Evolutionary conservation across 2,329 filamentous ascomycete genomes (phyloP).

Genomic region (Aschersonia sp.): DNA sequence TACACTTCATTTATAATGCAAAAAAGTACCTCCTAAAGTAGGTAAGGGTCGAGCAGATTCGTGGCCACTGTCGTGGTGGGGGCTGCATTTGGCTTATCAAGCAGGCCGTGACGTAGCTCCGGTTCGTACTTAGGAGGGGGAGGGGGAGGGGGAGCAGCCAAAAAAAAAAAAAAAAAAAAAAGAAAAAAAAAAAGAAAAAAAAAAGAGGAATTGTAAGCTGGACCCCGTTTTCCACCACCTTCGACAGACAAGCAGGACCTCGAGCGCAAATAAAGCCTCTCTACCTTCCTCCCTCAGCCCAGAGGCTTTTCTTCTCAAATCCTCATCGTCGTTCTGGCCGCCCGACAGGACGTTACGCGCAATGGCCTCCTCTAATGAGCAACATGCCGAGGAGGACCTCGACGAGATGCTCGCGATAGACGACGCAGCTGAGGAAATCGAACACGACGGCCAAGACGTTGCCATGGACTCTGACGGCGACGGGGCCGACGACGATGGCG

Average conservation of each 20-base stretch:
- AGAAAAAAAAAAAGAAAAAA: constrained; percentile 2
- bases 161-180: constrained; percentile 2
- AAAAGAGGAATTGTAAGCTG: not conserved
- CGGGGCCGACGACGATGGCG: not conserved
- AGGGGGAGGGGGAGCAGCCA: not conserved
- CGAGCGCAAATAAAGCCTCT: not conserved
- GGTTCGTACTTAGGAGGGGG: no score
- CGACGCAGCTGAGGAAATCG: constrained; percentile 37
- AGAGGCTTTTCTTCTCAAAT: no score
- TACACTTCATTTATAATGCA: no score
- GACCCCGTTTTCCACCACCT: not conserved
- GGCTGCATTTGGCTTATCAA: constrained; percentile 5
- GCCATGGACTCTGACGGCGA: constrained; percentile 62
- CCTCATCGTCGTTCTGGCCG: no score
- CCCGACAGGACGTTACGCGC: not conserved
- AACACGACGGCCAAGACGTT: constrained; percentile 46
- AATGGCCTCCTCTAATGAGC: constrained; percentile 16
- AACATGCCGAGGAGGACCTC: constrained; percentile 6
- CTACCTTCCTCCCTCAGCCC: no score
- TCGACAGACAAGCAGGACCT: not conserved
- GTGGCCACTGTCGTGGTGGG: not conserved
- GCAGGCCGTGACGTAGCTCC: not conserved
- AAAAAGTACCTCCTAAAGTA: not conserved
- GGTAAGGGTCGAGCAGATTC: not conserved
- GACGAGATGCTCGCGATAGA: constrained; percentile 7